Evolutionary conservation across 1,284 basidiomycete species (phyloP), one percentile per base, ranked within the genome.

Genomic region (Cutaneotrichosporon sp.): DNA sequence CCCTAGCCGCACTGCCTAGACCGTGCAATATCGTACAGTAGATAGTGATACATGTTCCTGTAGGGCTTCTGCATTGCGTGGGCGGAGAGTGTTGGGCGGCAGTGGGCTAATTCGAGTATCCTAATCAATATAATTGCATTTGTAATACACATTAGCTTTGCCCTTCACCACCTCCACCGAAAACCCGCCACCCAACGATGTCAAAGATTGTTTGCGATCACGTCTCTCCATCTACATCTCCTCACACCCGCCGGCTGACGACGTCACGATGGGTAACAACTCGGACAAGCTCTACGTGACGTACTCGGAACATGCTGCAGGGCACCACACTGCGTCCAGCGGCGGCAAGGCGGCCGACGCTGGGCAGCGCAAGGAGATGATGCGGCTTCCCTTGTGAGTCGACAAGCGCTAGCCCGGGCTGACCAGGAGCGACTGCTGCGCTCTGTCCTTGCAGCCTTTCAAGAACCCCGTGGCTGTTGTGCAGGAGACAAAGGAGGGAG

Each of bases 401-500:
- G 13, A 14, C 23, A 7, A 14, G 14, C 15, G 7, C 26, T 10
- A 5, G 26, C 23, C 14, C 2, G 21, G 33, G 18, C 53, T 59
- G 23, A 59, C 34, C 20, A 9, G 4, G 45, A 73, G 74, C 64
- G 90, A 97, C 75, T 94, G 86, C 66, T 97, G 93, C 64, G 85
- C 91, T 0, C 81, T 97, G 33, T 91, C 90, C 8, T 87, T 94
- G 60, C 90, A 94, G 69, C 89, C 87, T 1, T 97, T 96, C 71
- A 80, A 79, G 20, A 85, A 90, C 64, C 93, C 93, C 0, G 92
- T 96, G 8, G 91, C 89, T 64, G 87, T 89, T 1, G 80, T 73
- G 26, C 64, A 67, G 12, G 67, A 73, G 5, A 61, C 70, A 42
- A 50, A 63, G 55, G 47, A 67, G 58, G 54, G 72, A 51, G 62